Conservation (phyloP, 2,329 filamentous ascomycete genomes). For the Alternaria conjuncta region DNA sequence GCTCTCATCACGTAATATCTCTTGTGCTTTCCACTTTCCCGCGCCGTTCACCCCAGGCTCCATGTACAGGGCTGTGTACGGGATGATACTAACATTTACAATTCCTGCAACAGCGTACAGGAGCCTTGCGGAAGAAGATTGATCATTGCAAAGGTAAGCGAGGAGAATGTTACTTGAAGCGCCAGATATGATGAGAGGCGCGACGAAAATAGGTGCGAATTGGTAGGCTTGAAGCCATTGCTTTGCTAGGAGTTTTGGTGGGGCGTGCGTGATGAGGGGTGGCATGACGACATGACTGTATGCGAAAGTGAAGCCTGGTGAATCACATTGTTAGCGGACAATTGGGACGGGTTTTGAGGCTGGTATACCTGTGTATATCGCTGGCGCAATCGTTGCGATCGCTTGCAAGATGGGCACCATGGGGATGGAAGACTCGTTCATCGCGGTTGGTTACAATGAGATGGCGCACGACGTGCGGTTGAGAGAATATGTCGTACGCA, state of each 20-base stretch:
- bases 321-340: background rate
- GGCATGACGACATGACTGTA: constrained; percentile 48
- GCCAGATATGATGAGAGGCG: constrained; percentile 44
- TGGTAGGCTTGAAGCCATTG: constrained; percentile 51
- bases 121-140: constrained; percentile 1
- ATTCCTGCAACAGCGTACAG: constrained; percentile 36
- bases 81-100: constrained; percentile 40
- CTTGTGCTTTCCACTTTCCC: constrained; percentile 48
- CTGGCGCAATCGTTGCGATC: constrained; percentile 30
- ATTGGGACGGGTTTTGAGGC: too few species aligned
- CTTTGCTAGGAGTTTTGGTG: constrained; percentile 44
- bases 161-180: constrained; percentile 42
- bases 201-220: constrained; percentile 46
- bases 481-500: background rate
- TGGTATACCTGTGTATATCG: constrained; percentile 30
- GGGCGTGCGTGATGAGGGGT: constrained; percentile 42
- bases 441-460: background rate
- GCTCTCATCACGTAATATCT: constrained; percentile 34
- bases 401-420: constrained; percentile 17
- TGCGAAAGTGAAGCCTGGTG: constrained; percentile 35
- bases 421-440: background rate
- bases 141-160: constrained; percentile 18
- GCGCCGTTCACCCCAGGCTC: constrained; percentile 50
- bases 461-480: background rate
- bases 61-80: constrained; percentile 49